Evolutionary conservation across 352 stramenopile genomes (phyloP), one percentile per base, ranked within the genome.

Genomic region (Globisporangium cystogenes): DNA sequence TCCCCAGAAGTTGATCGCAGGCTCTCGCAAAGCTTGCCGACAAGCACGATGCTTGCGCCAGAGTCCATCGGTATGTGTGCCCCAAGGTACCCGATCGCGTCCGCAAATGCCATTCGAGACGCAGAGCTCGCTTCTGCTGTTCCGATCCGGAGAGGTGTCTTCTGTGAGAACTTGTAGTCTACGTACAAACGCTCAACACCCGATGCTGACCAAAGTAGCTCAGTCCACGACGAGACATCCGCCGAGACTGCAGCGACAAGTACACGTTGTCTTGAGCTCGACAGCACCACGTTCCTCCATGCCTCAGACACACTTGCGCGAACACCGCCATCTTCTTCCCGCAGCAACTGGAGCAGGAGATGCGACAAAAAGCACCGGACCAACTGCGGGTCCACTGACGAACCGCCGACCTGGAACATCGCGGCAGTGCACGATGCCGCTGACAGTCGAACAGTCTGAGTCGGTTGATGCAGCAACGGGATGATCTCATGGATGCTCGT

Each of bases 381-480:
- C 40, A 62, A 53, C n/a, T 50, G 12, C 41, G 48, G 42, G 12
- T 53, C 48, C 7, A 33, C 10, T 4, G 29, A 16, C 8, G 12
- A 20, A 16, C 20, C 20, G 14, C 24, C 44, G 0, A 29, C 41
- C 12, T 60, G 60, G 53, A 79, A 75, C 52, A 87, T 70, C 7
- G 70, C 63, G 29, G 67, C 65, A 24, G 85, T 54, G 44, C 80
- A 91, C 21, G 53, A 55, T 27, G 67, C 64, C 15, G 74, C 73
- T 7, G 80, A 74, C 20, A 50, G 42, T 31, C 80, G 68, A 31
- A 90, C 71, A 6, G 44, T 46, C 11, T 57, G 44, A 6, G 64
- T 67, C 40, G 84, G 62, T 16, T 93, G 71, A 55, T 93, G 82
- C 2, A 92, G 53, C 50, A 92, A 62, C 5, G 75, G 70, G 0